Evolutionary conservation across 768 basidiomycete genomes (phyloP).

Genomic region (Strobilomyces confusus): DNA sequence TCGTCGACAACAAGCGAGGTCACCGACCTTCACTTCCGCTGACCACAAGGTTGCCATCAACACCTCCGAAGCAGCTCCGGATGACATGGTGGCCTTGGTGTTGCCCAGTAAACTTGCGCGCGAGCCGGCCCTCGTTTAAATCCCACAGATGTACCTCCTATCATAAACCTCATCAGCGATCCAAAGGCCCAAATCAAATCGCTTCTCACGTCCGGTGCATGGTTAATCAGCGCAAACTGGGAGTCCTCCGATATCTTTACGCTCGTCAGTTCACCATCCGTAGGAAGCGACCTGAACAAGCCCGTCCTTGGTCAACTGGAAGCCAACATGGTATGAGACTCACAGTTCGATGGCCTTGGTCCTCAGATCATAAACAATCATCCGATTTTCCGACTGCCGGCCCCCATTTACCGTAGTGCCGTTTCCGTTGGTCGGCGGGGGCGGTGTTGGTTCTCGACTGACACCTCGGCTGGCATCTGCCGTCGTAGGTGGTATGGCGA

Average conservation of each 20-base stretch:
- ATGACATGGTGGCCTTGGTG: constrained; percentile 81
- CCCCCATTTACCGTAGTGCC: constrained; percentile 31
- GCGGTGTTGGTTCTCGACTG: constrained; percentile 35
- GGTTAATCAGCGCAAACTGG: constrained; percentile 80
- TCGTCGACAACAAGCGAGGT: not conserved
- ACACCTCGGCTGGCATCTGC: constrained; percentile 24
- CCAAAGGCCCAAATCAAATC: not conserved
- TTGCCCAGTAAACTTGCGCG: constrained; percentile 84
- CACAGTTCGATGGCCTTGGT: constrained; percentile 68
- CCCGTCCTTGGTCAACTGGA: constrained; percentile 6
- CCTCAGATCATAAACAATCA: constrained; percentile 74
- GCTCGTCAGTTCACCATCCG: constrained; percentile 83
- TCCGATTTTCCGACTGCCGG: constrained; percentile 48
- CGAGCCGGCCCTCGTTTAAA: constrained; percentile 60
- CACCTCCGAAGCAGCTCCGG: constrained; percentile 90
- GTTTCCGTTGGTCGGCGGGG: constrained; percentile 32
- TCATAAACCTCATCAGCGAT: constrained; percentile 11
- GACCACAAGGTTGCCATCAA: constrained; percentile 82
- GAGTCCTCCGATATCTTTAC: constrained; percentile 85
- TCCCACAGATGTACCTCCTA: constrained; percentile 92
- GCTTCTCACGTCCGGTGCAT: constrained; percentile 74
- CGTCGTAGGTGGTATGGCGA: constrained; percentile 20
- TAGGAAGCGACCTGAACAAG: constrained; percentile 51
- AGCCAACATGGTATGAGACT: constrained; percentile 30
- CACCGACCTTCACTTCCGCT: constrained; percentile 91